Base-by-base conservation (phyloP, 805 yeast species). In the Dipodascopsis tothii region DNA sequence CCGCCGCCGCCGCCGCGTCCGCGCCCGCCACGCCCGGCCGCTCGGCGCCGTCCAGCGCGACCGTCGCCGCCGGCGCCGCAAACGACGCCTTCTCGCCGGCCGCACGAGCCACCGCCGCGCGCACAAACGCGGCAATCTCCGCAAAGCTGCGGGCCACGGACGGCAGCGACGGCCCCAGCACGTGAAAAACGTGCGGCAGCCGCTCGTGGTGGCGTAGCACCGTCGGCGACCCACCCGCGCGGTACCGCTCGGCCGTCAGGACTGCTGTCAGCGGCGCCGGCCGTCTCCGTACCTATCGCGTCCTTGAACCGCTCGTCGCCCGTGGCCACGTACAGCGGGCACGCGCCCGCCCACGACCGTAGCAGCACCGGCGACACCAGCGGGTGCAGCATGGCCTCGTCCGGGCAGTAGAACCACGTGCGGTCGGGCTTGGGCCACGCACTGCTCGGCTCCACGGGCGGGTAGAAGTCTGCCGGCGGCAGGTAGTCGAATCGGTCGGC, bases 361-460 rank as follows among this genome's bases (percentile, higher is more conserved):
- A 39, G 36, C 4, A 35, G 21, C 7, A 49, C 35, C 7, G 53
- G 53, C 16, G 53, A 49, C 5, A 43, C 50, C 21, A 49, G 34
- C 20, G 53, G 53, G 34, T 49, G 53, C 5, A 45, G 17, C 7
- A 49, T 40, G 4, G 53, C 53, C 33, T 46, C 43, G 23, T 49
- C 35, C 27, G 46, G 51, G 30, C 39, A 37, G 20, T 49, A 49
- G 9, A 37, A 43, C 51, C 44, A 32, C 11, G 51, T 45, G 9
- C 39, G 41, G 27, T 43, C 42, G 18, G 19, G 14, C 11, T 35
- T 44, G 2, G 53, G 53, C 53, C 53, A 49, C 3, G 45, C 28
- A 16, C 37, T 37, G 20, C 51, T 49, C 35, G 36, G 25, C 33
- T 49, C 46, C 6, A 40, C 21, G 5, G 19, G 20, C n/a, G 50